A percentile compares a stretch with the other conserved stretches of the same genome.
These are phyloP conservation scores for Acephala macrosclerotiorum DNA, from an alignment of 2,329 filamentous ascomycete genomes.

Conservation along the genomic window DNA sequence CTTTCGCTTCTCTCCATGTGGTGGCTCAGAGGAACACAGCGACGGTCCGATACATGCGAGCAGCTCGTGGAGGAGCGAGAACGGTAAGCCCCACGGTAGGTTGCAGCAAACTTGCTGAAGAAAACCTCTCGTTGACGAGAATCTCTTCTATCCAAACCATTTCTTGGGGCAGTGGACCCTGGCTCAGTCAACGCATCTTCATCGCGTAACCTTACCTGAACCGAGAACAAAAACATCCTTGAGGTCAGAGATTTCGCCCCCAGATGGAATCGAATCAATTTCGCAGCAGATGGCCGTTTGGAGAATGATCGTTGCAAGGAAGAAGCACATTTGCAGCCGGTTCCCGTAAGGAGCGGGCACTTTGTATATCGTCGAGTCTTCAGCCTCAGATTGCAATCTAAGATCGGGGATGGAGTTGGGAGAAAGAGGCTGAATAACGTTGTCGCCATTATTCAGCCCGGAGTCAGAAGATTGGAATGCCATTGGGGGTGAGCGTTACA, in stretches of 20 bases:
- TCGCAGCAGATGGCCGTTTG: not conserved
- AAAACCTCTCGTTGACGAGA: constrained; percentile 13
- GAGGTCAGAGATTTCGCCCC: not conserved
- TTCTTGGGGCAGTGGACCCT: constrained; percentile 12
- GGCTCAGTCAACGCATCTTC: constrained; percentile 7
- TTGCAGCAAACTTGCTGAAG: constrained; percentile 29
- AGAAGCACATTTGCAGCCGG: not conserved
- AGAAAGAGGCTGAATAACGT: not conserved
- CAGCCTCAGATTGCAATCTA: constrained; percentile 11
- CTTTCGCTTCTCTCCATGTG: constrained; percentile 30
- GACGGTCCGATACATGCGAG: constrained; percentile 34
- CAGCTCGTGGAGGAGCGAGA: constrained; percentile 32
- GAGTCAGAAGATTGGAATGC: not conserved
- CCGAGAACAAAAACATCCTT: constrained; percentile 2
- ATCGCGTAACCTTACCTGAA: constrained; percentile 14
- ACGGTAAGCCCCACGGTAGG: constrained; percentile 26
- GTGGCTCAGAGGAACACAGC: constrained; percentile 34
- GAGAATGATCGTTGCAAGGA: constrained; percentile 2
- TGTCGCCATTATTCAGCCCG: constrained; percentile 1
- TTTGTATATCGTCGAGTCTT: constrained; percentile 3
- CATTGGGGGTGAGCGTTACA: constrained; percentile 9
- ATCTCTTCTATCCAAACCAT: constrained; percentile 11
- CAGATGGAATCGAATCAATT: not conserved
- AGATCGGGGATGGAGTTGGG: not conserved
- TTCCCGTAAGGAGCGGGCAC: constrained; percentile 4